phyloP scores from a whole-genome alignment of 164 flowering plant species.

The Umbellularia californica region DNA sequence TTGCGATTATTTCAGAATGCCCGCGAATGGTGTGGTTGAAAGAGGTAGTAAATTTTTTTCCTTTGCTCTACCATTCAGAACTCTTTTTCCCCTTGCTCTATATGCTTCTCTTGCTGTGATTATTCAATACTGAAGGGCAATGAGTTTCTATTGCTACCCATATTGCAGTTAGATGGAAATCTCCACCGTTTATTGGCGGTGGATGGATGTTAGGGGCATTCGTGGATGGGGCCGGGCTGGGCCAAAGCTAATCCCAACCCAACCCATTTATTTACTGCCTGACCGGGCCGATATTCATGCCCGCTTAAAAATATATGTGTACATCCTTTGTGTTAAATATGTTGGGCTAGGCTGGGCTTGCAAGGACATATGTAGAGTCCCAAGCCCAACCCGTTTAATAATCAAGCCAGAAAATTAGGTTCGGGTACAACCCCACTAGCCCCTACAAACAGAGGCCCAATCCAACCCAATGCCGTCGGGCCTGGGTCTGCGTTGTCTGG shows the following conservation, averaged over 20 bases:
- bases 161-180: too few species aligned
- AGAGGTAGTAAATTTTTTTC: not conserved
- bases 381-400: too few species aligned
- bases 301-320: not conserved
- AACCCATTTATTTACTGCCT: not conserved
- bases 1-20: conserved; percentile 87
- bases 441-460: too few species aligned
- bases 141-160: not conserved
- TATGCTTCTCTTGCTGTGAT: not conserved
- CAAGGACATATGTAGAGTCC: too few species aligned
- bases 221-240: too few species aligned
- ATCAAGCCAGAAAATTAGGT: too few species aligned
- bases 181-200: not conserved
- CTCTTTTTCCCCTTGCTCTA: not conserved
- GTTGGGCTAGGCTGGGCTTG: too few species aligned
- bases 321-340: too few species aligned
- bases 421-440: too few species aligned
- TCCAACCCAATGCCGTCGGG: too few species aligned
- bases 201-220: not conserved
- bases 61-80: not conserved
- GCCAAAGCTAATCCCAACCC: too few species aligned
- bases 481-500: too few species aligned
- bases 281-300: not conserved
- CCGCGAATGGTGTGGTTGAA: conserved; percentile 69
- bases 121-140: not conserved